Evolutionary conservation across 1,139 yeast genomes (phyloP).

Genomic region (Zygosaccharomyces sapae): DNA sequence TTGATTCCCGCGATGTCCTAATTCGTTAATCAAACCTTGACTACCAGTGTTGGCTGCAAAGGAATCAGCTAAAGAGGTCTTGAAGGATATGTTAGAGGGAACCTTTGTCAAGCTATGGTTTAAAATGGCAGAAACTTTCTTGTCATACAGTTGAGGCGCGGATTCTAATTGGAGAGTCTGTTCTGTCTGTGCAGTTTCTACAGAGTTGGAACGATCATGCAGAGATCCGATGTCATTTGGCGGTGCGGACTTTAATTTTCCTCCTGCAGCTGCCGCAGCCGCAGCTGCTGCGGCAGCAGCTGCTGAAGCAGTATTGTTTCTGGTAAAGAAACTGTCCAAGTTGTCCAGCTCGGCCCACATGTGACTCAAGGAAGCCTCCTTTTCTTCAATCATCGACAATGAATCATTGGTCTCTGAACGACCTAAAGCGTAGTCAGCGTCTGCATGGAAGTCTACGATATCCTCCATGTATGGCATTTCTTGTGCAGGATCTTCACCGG

Average conservation of each 20-base stretch:
- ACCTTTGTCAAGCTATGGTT: conserved; percentile 73
- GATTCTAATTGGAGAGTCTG: conserved; percentile 55
- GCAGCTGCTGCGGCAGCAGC: conserved; percentile 11
- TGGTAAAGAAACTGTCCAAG: conserved; percentile 86
- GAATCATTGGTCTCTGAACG: conserved; percentile 36
- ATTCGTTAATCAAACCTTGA: conserved; percentile 25
- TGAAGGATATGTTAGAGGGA: conserved; percentile 71
- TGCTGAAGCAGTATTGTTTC: conserved; percentile 52
- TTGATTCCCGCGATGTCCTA: conserved; percentile 10
- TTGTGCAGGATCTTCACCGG: conserved; percentile 26
- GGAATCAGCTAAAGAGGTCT: conserved; percentile 65
- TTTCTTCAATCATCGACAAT: conserved; percentile 51
- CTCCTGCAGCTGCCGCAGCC: background rate
- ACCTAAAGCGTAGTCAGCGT: conserved; percentile 37
- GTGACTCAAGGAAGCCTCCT: conserved; percentile 70
- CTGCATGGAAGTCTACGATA: conserved; percentile 65
- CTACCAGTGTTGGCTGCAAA: conserved; percentile 38
- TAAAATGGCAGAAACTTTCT: conserved; percentile 69
- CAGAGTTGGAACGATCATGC: conserved; percentile 49
- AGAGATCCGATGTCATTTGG: conserved; percentile 18
- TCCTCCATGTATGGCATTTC: conserved; percentile 50
- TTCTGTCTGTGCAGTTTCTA: conserved; percentile 47
- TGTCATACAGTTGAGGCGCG: conserved; percentile 75
- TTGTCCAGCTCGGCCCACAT: conserved; percentile 98
- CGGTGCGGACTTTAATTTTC: background rate